Percentiles rank a stretch among this genome's conserved stretches.
Evolutionary conservation across 2,329 filamentous ascomycete species (phyloP).

Genomic region (Sporothrix inflata): DNA sequence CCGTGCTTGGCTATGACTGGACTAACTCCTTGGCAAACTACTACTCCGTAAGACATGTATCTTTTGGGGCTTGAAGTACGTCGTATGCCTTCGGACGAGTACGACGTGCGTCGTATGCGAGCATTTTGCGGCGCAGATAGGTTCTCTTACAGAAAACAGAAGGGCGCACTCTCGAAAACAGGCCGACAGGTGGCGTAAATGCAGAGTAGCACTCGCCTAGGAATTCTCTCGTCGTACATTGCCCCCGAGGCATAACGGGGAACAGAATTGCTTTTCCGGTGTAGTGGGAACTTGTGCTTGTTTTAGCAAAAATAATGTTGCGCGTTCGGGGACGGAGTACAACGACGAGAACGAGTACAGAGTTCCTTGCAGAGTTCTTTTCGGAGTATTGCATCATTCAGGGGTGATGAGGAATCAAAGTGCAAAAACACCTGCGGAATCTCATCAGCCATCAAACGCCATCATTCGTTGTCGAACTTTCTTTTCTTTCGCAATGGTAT

Average conservation of each 20-base stretch:
- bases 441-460: too few species aligned
- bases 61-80: too few species aligned
- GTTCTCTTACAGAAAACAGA: too few species aligned
- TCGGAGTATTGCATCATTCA: not conserved
- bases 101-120: too few species aligned
- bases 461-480: not conserved
- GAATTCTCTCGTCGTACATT: not conserved
- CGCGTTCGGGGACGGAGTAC: too few species aligned
- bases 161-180: not conserved
- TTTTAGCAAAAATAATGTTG: too few species aligned
- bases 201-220: not conserved
- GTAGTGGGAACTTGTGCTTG: too few species aligned
- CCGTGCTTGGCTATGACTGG: not conserved
- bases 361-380: not conserved
- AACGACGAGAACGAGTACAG: too few species aligned
- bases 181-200: not conserved
- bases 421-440: too few species aligned
- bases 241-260: not conserved
- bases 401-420: not conserved
- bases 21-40: not conserved
- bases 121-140: too few species aligned
- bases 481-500: not conserved
- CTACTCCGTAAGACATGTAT: not conserved
- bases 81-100: too few species aligned
- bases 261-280: not conserved